Evolutionary conservation across 2,329 filamentous ascomycete species (phyloP), one percentile per base, ranked within the genome.

Genomic region (Juglanconis oblonga): DNA sequence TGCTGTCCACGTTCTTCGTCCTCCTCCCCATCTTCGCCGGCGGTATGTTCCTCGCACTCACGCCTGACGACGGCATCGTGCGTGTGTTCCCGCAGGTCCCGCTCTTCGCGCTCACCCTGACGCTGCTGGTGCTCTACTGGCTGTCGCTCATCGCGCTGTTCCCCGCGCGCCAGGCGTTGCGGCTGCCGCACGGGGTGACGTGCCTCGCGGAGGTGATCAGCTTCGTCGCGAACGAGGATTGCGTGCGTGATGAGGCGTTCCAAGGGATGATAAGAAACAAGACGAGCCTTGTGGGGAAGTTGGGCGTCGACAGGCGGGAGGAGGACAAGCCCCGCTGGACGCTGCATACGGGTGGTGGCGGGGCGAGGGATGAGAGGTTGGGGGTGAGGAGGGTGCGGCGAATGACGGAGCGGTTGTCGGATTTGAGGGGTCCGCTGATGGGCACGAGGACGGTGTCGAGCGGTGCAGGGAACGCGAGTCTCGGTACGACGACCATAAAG

Each of bases 171-270:
- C 75, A 78, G 47, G 77, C 81, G 44, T 85, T 87, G 65, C 78
- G 87, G 47, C 81, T 96, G 1, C 91, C 92, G 0, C 92, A 96
- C 70, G 81, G 81, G 5, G 86, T 90, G 45, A 84, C 81, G 62
- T 91, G 84, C 51, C 79, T 96, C 17, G 89, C 90, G 1, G 91
- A 93, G 70, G 79, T 93, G 29, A 82, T 96, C 66, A 88, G 86
- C 69, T 93, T 94, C 71, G 79, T 94, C 47, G 86, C 90, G 61
- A 87, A 88, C 66, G 87, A 87, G 48, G 87, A 88, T 31, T 77
- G 96, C 17, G 77, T 91, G 2, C 79, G 83, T 5, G 92, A 97
- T 68, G 81, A 86, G 9, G 84, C 89, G 0, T 94, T 97, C 70
- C 81, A 86, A 54, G 83, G 87, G 42, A 85, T 63, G 35, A 66